Base-by-base conservation (phyloP, 805 yeast genomes). In the Saccharomycopsis oosterbeekiorum region DNA sequence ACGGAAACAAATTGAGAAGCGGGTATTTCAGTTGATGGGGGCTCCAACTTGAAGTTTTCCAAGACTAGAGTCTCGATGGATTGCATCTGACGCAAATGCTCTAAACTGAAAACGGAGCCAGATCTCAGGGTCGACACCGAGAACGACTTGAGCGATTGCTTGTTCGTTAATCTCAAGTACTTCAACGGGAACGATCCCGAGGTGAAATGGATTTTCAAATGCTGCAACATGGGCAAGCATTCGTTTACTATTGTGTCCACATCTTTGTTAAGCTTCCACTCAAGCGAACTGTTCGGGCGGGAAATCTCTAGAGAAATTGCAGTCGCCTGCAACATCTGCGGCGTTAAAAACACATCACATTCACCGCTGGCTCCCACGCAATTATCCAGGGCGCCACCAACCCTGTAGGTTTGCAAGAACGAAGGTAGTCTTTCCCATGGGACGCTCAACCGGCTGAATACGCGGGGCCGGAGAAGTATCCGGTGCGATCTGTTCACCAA, bases 161-260 rank as follows among this genome's bases (percentile, higher is more conserved):
- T 47, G n/a, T 47, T 47, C 12, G 10, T 47, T 14, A 63, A 59
- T 15, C 19, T 56, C 36, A 55, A 60, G 40, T 58, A 60, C 39
- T 58, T 63, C 19, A 63, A 26, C 21, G 61, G 61, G 56, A 58
- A 60, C 4, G 63, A 58, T 2, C 62, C 53, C 9, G 63, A 53
- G 2, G 60, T 42, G 11, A 63, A 29, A 14, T 58, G n/a, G 19
- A 63, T 58, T 10, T 50, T 40, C 1, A 63, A 14, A 15, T 19
- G 15, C 6, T 43, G 19, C n/a, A 60, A 34, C 4, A 19, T 17
- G 21, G 26, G 37, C 4, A 60, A 53, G 17, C 26, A 34, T 2
- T 29, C 53, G 14, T 11, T 26, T 12, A 58, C 29, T 10, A 63
- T 15, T 26, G n/a, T 11, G 21, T 58, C 60, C 3, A 63, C 34